phyloP scores from a whole-genome alignment of 2,329 filamentous ascomycete species.

The Trichophyton verrucosum region DNA sequence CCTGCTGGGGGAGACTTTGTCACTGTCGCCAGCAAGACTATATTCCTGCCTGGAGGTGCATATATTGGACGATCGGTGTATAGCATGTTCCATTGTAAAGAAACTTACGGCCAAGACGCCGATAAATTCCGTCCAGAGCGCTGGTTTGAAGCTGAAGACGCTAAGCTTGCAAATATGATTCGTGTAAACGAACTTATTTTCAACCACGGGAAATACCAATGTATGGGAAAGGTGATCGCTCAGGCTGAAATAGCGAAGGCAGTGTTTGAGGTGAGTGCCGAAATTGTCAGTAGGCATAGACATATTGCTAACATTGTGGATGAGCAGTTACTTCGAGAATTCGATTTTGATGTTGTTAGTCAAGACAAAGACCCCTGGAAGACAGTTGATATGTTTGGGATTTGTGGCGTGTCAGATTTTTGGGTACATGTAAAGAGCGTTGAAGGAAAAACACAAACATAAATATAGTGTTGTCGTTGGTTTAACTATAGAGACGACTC shows the following conservation, averaged over 20 bases:
- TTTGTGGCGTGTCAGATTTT: neutral
- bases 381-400: neutral
- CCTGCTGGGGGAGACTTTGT: conserved; percentile 30
- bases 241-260: conserved; percentile 6
- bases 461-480: too few species aligned
- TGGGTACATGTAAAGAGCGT: neutral
- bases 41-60: conserved; percentile 37
- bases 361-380: neutral
- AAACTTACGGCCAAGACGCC: conserved; percentile 22
- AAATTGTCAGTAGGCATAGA: neutral
- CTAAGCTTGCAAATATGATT: conserved; percentile 2
- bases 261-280: conserved; percentile 5
- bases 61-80: conserved; percentile 35
- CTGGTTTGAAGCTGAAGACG: conserved; percentile 27
- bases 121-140: conserved; percentile 38
- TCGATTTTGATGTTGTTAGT: neutral
- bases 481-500: too few species aligned
- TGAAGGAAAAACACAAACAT: neutral
- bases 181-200: conserved; percentile 4
- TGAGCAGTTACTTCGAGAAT: neutral
- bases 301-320: neutral
- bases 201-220: conserved; percentile 1
- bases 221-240: conserved; percentile 5
- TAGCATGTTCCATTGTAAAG: conserved; percentile 27
- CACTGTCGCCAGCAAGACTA: conserved; percentile 16